A percentile compares a stretch with the other conserved stretches of the same genome.
Conservation (phyloP, 495 filamentous ascomycete species). For the Penicillium nucicola region DNA sequence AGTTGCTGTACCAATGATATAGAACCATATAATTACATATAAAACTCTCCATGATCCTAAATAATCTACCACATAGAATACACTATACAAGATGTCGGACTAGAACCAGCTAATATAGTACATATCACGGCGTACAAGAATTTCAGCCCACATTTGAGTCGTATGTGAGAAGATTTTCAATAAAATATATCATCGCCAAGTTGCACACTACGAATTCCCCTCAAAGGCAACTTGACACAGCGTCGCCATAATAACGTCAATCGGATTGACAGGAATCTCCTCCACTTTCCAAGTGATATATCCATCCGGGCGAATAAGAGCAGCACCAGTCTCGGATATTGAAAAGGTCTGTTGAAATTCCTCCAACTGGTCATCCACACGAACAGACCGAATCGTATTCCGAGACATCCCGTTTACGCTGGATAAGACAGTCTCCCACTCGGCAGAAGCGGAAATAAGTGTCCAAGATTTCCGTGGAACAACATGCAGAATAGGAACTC, state of each 20-base stretch:
- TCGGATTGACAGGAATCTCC: slow-evolving; percentile 3
- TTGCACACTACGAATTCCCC: too few species aligned
- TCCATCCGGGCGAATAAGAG: slow-evolving; percentile 27
- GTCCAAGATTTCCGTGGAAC: slow-evolving; percentile 14
- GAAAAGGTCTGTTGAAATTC: slow-evolving; percentile 12
- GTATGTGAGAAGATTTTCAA: too few species aligned
- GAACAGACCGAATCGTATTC: slow-evolving; percentile 5
- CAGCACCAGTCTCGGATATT: slow-evolving; percentile 17
- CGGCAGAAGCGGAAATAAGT: slow-evolving; percentile 8
- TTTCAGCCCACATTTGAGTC: too few species aligned
- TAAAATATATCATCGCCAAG: too few species aligned
- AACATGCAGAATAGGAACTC: slow-evolving; percentile 16
- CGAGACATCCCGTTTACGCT: background rate
- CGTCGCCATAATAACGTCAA: background rate
- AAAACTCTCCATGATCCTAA: too few species aligned
- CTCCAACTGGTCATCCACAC: slow-evolving; percentile 2
- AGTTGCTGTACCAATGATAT: too few species aligned
- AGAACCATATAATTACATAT: too few species aligned
- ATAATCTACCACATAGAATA: too few species aligned
- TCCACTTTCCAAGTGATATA: slow-evolving; percentile 27
- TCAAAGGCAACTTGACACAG: slow-evolving; percentile 7
- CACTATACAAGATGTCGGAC: too few species aligned
- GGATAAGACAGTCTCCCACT: slow-evolving; percentile 9
- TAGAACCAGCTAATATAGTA: too few species aligned
- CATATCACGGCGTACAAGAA: too few species aligned